Conservation (phyloP, 768 basidiomycete genomes). For the Rhizopogon rudus region DNA sequence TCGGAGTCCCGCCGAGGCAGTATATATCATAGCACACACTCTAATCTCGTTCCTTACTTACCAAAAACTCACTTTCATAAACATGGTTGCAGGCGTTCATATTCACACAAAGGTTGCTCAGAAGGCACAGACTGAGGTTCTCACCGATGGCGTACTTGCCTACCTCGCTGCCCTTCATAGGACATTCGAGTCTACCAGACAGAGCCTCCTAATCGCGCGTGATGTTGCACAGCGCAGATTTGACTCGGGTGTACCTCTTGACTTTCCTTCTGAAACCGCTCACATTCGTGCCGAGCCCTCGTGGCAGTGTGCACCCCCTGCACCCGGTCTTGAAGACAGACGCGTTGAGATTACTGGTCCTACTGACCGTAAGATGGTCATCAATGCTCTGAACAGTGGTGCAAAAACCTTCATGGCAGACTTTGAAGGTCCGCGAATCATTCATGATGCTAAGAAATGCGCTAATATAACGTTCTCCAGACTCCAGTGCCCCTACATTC, state of each 20-base stretch:
- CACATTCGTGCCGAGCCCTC: constrained; percentile 83
- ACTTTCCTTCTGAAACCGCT: constrained; percentile 86
- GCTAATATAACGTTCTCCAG: constrained; percentile 34
- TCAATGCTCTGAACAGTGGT: constrained; percentile 93
- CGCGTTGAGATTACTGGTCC: constrained; percentile 98
- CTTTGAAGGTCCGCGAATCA: constrained; percentile 71
- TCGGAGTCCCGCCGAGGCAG: constrained; percentile 42
- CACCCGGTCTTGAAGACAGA: constrained; percentile 90
- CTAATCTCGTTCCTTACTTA: constrained; percentile 3
- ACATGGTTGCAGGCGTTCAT: constrained; percentile 58
- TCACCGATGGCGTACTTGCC: constrained; percentile 79
- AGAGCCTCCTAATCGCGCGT: constrained; percentile 73
- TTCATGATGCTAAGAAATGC: too few species aligned
- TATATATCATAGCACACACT: constrained; percentile 27
- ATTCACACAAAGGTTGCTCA: constrained; percentile 60
- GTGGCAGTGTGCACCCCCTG: constrained; percentile 91
- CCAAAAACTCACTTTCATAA: constrained; percentile 16
- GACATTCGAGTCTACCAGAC: constrained; percentile 87
- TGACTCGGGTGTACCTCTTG: constrained; percentile 76
- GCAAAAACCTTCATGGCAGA: constrained; percentile 99
- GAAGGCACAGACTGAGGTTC: constrained; percentile 70
- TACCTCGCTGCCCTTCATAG: constrained; percentile 91
- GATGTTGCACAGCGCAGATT: constrained; percentile 72
- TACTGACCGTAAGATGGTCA: constrained; percentile 98
- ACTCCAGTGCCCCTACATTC: constrained; percentile 93